Evolutionary conservation across 176 grass and related monocot genomes (phyloP).

Genomic region (Cenchrus fungigraminus): DNA sequence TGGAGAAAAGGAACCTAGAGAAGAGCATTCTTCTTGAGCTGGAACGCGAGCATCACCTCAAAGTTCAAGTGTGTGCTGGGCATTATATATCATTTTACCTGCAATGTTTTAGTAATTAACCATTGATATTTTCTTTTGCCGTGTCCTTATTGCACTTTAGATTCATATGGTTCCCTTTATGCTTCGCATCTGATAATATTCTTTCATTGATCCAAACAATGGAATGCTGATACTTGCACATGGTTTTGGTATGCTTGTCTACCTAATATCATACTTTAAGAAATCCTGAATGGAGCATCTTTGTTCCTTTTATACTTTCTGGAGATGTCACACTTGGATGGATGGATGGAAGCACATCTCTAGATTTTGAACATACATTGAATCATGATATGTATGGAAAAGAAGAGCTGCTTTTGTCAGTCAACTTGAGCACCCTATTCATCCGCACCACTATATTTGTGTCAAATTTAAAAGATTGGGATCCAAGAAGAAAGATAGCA

Average conservation of each 20-base stretch:
- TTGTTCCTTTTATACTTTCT: conserved; percentile 11
- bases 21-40: conserved; percentile 82
- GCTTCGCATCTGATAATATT: background rate
- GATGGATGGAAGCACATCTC: background rate
- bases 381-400: background rate
- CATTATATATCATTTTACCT: conserved; percentile 7
- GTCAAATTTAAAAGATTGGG: background rate
- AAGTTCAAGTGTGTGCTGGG: conserved; percentile 58
- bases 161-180: conserved; percentile 21
- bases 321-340: background rate
- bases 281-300: background rate
- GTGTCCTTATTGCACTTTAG: background rate
- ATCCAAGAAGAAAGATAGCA: conserved; percentile 26
- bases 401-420: background rate
- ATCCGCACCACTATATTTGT: background rate
- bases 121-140: background rate
- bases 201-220: conserved; percentile 16
- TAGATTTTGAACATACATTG: background rate
- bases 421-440: background rate
- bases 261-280: background rate
- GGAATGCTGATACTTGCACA: background rate
- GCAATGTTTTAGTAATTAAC: conserved; percentile 17
- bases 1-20: conserved; percentile 67
- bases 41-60: conserved; percentile 67
- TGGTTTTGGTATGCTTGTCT: conserved; percentile 11